Evolutionary conservation across 768 basidiomycete species (phyloP).

Genomic region (Kwoniella bestiolae): DNA sequence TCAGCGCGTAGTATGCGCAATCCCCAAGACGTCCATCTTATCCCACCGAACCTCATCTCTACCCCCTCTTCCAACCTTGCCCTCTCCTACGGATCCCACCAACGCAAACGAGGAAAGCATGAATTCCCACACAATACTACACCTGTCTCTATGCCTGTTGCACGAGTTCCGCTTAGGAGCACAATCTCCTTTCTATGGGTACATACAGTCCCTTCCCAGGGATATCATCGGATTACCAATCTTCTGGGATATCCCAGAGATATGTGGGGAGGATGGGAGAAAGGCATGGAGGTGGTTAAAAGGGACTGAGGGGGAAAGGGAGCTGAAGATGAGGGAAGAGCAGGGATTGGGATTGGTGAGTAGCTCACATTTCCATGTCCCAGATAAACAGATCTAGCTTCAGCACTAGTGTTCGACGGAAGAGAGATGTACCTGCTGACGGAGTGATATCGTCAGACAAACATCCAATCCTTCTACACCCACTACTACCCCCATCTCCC

Average conservation of each 20-base stretch:
- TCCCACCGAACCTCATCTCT: conserved; percentile 27
- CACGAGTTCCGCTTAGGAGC: conserved; percentile 53
- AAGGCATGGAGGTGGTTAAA: conserved; percentile 43
- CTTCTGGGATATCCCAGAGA: conserved; percentile 53
- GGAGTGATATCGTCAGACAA: neutral
- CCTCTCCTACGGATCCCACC: neutral
- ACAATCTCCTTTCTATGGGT: conserved; percentile 55
- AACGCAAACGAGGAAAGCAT: neutral
- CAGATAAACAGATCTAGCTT: no score
- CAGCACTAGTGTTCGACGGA: no score
- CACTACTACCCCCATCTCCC: conserved; percentile 19
- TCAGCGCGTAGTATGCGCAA: conserved; percentile 18
- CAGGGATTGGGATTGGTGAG: conserved; percentile 38
- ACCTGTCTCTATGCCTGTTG: conserved; percentile 53
- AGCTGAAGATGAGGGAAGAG: conserved; percentile 31
- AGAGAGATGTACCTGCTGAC: neutral
- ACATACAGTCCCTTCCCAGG: conserved; percentile 57
- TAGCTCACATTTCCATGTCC: neutral
- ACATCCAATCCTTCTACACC: conserved; percentile 14
- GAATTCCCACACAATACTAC: conserved; percentile 37
- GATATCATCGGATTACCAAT: conserved; percentile 39
- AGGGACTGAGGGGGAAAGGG: conserved; percentile 51
- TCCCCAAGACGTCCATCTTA: conserved; percentile 34
- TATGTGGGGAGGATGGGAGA: conserved; percentile 41
- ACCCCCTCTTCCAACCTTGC: neutral